Base-by-base conservation (phyloP, 805 yeast genomes). In the Pichia paraexigua region DNA sequence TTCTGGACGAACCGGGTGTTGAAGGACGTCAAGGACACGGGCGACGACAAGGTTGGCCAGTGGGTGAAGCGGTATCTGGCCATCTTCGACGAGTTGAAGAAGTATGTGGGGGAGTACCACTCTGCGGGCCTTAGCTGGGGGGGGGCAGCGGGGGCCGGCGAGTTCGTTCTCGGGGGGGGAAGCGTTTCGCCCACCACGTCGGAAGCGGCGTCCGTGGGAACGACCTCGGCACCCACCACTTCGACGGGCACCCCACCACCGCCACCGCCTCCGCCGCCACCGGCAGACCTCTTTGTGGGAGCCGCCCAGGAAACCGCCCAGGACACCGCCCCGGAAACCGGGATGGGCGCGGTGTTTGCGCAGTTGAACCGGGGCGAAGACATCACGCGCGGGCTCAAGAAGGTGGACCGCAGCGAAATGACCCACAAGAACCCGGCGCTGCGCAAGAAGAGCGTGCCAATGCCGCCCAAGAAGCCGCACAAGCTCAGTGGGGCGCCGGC, bases 1-100 rank as follows among this genome's bases (percentile, higher is more conserved):
- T 94, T 94, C 70, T 94, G 97, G 90, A 79, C 95, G 12, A 91
- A 94, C 70, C 80, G 96, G 60, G 84, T 92, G 43, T 70, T 91
- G 65, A 91, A 91, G 69, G 96, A 89, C 55, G 82, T 71, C 71
- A 89, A 79, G 68, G 95, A 84, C 20, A 70, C 78, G 46, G 87
- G 87, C 46, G 35, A 40, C 18, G 51, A 52, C 21, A 21, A 48
- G 8, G 40, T 48, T 45, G 83, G 77, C 25, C 85, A 84, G 52
- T 94, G 98, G 98, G 96, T 85, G 41, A 80, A 82, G 55, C 62
- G 68, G 17, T 87, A 81, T 63, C 69, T 80, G 60, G 67, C 72
- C 25, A 69, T 88, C 22, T 82, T 89, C 64, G 89, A 83, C 54
- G 84, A 77, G 2, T 77, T 94, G 62, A 83, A 79, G 62, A 72